Evolutionary conservation across 768 basidiomycete genomes (phyloP).

Genomic region (Rhizopogon roseolus): DNA sequence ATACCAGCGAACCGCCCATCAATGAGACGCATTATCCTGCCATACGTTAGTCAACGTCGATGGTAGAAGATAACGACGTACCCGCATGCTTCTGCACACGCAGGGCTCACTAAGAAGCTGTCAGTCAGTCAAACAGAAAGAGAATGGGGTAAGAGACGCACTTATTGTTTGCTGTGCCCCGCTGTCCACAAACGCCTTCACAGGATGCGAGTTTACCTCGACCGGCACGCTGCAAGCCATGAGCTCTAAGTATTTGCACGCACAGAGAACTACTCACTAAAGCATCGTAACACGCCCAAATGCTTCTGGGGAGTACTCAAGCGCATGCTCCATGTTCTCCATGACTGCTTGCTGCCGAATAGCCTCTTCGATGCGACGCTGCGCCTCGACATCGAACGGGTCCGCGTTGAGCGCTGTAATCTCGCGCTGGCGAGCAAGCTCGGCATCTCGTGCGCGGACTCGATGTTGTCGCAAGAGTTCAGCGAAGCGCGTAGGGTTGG

Average conservation of each 20-base stretch:
- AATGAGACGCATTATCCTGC: constrained; percentile 87
- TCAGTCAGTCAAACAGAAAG: not conserved
- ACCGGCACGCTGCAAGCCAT: constrained; percentile 62
- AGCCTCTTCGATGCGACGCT: constrained; percentile 88
- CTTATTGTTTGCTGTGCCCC: constrained; percentile 98
- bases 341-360: constrained; percentile 85
- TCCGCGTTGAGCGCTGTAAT: constrained; percentile 74
- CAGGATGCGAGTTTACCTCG: constrained; percentile 85
- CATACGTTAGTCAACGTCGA: constrained; percentile 1
- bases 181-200: constrained; percentile 98
- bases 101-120: constrained; percentile 70
- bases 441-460: constrained; percentile 47
- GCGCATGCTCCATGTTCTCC: constrained; percentile 91
- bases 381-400: constrained; percentile 90
- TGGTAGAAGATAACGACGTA: constrained; percentile 30
- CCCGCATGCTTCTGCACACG: constrained; percentile 90
- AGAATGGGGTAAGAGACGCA: constrained; percentile 31
- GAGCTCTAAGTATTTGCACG: not conserved
- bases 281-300: constrained; percentile 97
- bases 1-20: constrained; percentile 87
- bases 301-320: constrained; percentile 89
- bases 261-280: constrained; percentile 55
- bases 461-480: constrained; percentile 62
- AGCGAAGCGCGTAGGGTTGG: constrained; percentile 70
- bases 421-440: constrained; percentile 55